phyloP scores from a whole-genome alignment of 163 green algal species.

The Scenedesmus sp. region DNA sequence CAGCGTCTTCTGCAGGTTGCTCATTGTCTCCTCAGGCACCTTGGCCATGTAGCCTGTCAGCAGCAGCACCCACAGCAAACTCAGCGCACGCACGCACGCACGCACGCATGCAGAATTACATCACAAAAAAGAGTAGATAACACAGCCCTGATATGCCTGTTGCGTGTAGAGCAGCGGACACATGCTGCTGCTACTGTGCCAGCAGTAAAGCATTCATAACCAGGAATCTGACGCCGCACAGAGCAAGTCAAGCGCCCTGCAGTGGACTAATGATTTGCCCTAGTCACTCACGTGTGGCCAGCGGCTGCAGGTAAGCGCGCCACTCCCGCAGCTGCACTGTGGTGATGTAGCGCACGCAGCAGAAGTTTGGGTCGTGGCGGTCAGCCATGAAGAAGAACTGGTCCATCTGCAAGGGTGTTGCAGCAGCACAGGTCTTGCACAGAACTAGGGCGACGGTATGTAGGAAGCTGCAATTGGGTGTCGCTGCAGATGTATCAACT shows the following conservation, averaged over 20 bases:
- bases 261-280: neutral
- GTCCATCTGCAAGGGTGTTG: slow-evolving; percentile 27
- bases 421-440: neutral
- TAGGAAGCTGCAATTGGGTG: no score
- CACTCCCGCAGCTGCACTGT: slow-evolving; percentile 46
- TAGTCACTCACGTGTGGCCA: slow-evolving; percentile 6
- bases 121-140: neutral
- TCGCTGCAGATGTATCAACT: neutral
- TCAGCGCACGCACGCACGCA: neutral
- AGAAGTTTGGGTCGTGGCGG: slow-evolving; percentile 30
- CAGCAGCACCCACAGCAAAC: neutral
- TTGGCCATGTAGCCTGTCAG: slow-evolving; percentile 41
- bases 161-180: neutral
- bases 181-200: neutral
- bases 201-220: neutral
- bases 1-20: slow-evolving; percentile 39
- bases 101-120: no score
- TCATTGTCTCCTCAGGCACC: slow-evolving; percentile 43
- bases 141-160: neutral
- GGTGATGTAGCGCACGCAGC: slow-evolving; percentile 40
- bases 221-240: neutral
- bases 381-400: slow-evolving; percentile 55
- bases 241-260: neutral
- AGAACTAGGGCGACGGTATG: no score
- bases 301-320: slow-evolving; percentile 43